Percentiles rank a stretch among this genome's conserved stretches.
Conservation (phyloP, 495 filamentous ascomycete species). For the Mytilinidion resinicola region DNA sequence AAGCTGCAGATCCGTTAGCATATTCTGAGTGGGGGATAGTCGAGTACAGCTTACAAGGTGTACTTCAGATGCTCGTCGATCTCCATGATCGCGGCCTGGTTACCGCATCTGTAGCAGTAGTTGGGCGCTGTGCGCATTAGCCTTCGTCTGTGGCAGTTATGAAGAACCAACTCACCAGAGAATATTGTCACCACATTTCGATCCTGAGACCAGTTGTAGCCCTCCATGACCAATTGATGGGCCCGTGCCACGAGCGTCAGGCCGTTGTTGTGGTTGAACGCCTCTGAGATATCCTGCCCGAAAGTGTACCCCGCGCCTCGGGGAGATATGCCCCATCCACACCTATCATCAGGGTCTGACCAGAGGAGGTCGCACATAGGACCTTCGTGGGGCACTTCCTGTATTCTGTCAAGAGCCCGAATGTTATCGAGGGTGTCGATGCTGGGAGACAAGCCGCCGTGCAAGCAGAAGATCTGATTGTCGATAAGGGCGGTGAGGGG, state of each 20-base stretch:
- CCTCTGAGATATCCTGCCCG: conserved; percentile 98
- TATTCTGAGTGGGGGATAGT: background rate
- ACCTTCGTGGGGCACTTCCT: conserved; percentile 97
- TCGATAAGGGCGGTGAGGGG: conserved; percentile 97
- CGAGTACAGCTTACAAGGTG: conserved; percentile 75
- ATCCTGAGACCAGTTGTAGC: conserved; percentile 97
- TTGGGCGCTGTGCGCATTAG: conserved; percentile 64
- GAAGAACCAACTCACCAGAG: conserved; percentile 57
- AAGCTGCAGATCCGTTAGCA: conserved; percentile 52
- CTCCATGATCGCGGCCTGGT: conserved; percentile 99
- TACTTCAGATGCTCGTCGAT: conserved; percentile 99
- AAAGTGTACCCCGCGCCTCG: conserved; percentile 98
- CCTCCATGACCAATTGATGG: conserved; percentile 97
- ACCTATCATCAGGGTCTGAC: conserved; percentile 97
- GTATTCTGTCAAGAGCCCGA: conserved; percentile 87
- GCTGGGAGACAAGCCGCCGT: conserved; percentile 90
- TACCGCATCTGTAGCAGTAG: conserved; percentile 97
- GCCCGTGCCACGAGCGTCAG: conserved; percentile 90
- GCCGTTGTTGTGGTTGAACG: conserved; percentile 99
- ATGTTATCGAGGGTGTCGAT: conserved; percentile 99
- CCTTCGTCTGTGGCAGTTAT: background rate
- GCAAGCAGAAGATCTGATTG: conserved; percentile 99
- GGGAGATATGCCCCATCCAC: conserved; percentile 96
- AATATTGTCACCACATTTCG: conserved; percentile 98
- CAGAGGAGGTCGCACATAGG: conserved; percentile 98